These are phyloP conservation scores for Roridomyces roridus DNA, from an alignment of 768 basidiomycete genomes.

Conservation along the genomic window DNA sequence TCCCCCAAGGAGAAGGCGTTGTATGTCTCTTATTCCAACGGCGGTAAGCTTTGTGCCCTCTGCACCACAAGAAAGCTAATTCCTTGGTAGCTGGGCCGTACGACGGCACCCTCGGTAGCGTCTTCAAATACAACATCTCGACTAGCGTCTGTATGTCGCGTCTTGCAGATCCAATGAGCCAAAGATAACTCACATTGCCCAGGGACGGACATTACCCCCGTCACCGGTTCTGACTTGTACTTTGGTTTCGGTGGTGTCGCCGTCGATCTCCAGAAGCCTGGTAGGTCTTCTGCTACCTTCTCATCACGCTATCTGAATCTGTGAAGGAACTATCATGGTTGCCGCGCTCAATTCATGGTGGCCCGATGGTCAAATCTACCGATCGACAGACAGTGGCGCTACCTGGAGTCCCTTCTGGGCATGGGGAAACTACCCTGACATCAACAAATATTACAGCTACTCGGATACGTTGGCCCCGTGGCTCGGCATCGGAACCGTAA, in stretches of 20 bases:
- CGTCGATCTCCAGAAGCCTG: conserved; percentile 64
- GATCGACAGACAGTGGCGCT: conserved; percentile 61
- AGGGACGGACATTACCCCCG: conserved; percentile 71
- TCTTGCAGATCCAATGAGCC: too few relatives aligned
- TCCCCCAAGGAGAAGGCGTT: conserved; percentile 61
- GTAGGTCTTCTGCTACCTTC: too few relatives aligned
- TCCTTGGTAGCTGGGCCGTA: conserved; percentile 56
- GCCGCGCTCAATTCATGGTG: conserved; percentile 70
- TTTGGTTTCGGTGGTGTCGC: conserved; percentile 70
- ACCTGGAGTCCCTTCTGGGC: conserved; percentile 68
- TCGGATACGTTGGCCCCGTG: conserved; percentile 63
- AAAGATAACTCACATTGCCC: neutral
- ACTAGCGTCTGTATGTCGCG: conserved; percentile 48
- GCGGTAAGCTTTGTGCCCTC: conserved; percentile 26
- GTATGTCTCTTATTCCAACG: conserved; percentile 67
- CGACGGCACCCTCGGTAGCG: conserved; percentile 58
- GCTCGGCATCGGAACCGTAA: conserved; percentile 61
- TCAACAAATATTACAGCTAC: conserved; percentile 61
- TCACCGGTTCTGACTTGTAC: conserved; percentile 56
- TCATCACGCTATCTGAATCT: too few relatives aligned
- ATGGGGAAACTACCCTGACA: conserved; percentile 53
- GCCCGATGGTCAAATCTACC: conserved; percentile 72
- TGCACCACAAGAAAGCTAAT: neutral
- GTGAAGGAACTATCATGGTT: conserved; percentile 72
- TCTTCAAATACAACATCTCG: conserved; percentile 59